A percentile compares a stretch with the other conserved stretches of the same genome.
phyloP scores from a whole-genome alignment of 169 alveolate genomes.

The Pseudocohnilembus persalinus region DNA sequence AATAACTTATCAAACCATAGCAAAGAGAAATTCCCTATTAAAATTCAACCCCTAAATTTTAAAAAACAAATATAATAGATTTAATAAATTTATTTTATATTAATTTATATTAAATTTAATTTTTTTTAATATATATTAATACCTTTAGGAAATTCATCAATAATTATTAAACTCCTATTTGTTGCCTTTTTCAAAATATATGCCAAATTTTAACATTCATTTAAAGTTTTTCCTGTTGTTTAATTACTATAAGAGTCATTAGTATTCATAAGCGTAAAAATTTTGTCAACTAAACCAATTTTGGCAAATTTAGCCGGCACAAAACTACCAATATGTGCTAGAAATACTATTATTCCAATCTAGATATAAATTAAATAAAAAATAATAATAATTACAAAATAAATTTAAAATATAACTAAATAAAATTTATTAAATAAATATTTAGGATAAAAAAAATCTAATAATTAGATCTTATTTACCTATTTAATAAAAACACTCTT shows the following conservation, averaged over 20 bases:
- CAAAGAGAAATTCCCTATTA: background rate
- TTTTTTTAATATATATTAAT: too few species aligned
- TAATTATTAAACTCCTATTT: background rate
- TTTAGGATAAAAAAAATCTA: too few species aligned
- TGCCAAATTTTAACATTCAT: background rate
- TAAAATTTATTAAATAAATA: too few species aligned
- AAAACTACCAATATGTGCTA: conserved; percentile 23
- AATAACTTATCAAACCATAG: background rate
- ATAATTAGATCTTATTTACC: background rate
- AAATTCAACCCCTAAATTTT: background rate
- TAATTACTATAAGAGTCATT: background rate
- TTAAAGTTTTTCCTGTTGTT: background rate
- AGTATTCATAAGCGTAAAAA: background rate
- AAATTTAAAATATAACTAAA: too few species aligned
- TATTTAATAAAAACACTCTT: conserved; percentile 15
- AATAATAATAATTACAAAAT: too few species aligned
- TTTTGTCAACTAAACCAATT: conserved; percentile 13
- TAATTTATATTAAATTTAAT: too few species aligned
- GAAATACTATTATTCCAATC: conserved; percentile 9
- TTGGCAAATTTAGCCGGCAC: conserved; percentile 19
- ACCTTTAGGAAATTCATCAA: background rate
- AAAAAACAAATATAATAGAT: too few species aligned
- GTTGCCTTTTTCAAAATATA: background rate
- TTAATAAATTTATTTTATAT: too few species aligned
- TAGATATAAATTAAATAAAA: background rate